Conservation (phyloP, 495 filamentous ascomycete genomes). For the Lasiosphaeriaceae sp. region DNA sequence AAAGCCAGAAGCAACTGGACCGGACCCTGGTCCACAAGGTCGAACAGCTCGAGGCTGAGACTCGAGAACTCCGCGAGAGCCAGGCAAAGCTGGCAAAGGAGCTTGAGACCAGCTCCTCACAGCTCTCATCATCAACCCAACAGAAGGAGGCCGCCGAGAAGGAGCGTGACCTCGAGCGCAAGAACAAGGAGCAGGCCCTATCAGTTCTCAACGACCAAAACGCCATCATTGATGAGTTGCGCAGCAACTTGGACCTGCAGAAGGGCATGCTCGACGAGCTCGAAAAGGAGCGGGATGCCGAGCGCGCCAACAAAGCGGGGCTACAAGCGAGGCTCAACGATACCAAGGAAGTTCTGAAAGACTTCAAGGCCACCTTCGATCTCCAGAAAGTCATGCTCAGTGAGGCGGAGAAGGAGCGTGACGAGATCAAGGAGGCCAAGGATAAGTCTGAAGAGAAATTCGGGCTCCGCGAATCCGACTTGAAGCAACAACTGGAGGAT, state of each 20-base stretch:
- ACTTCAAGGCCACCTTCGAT: constrained; percentile 34
- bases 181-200: constrained; percentile 16
- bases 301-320: constrained; percentile 19
- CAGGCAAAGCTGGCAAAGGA: constrained; percentile 30
- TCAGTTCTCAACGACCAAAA: constrained; percentile 35
- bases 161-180: constrained; percentile 26
- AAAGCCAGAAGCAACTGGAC: constrained; percentile 14
- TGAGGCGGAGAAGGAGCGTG: constrained; percentile 39
- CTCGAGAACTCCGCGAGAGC: constrained; percentile 30
- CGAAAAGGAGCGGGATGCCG: constrained; percentile 27
- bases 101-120: constrained; percentile 27
- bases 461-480: constrained; percentile 28
- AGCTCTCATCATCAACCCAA: constrained; percentile 4
- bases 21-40: constrained; percentile 34
- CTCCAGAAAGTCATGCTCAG: constrained; percentile 33
- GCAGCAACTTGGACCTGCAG: constrained; percentile 37
- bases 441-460: constrained; percentile 29
- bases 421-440: constrained; percentile 28
- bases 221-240: constrained; percentile 40
- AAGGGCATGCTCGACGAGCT: constrained; percentile 31
- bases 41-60: constrained; percentile 40
- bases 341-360: constrained; percentile 35
- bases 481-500: constrained; percentile 22
- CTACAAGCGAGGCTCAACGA: constrained; percentile 31
- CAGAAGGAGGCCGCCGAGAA: constrained; percentile 25